A percentile compares a stretch with the other conserved stretches of the same genome.
Evolutionary conservation across 495 filamentous ascomycete species (phyloP).

Genomic region (Margaritispora aquatica): DNA sequence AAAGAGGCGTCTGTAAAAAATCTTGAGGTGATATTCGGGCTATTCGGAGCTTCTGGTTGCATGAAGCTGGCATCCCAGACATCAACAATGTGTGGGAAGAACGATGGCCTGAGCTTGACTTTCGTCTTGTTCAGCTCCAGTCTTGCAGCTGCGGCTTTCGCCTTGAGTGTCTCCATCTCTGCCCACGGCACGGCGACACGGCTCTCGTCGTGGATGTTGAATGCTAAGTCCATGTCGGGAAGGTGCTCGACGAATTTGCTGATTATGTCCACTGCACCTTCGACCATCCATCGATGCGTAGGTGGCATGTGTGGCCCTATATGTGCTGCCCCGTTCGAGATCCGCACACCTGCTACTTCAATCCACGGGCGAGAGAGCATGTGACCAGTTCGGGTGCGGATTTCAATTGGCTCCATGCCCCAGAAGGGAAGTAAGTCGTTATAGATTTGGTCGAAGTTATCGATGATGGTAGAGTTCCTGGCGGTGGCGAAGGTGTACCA

Average conservation of each 20-base stretch:
- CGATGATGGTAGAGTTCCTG: conserved; percentile 54
- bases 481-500: conserved; percentile 64
- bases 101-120: background rate
- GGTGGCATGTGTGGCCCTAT: conserved; percentile 53
- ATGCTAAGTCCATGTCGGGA: conserved; percentile 66
- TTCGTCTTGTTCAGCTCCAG: conserved; percentile 20
- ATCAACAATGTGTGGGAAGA: background rate
- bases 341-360: conserved; percentile 51
- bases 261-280: conserved; percentile 49
- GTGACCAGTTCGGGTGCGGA: conserved; percentile 27
- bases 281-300: conserved; percentile 51
- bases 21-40: conserved; percentile 34
- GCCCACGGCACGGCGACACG: conserved; percentile 61
- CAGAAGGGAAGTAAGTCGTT: conserved; percentile 68
- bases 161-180: conserved; percentile 50
- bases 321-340: conserved; percentile 52
- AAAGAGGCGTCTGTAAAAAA: conserved; percentile 32
- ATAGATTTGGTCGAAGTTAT: conserved; percentile 66
- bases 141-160: conserved; percentile 28
- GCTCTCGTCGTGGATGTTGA: conserved; percentile 67
- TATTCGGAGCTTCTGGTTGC: conserved; percentile 24
- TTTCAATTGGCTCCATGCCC: conserved; percentile 46
- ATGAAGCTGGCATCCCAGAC: conserved; percentile 1
- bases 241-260: conserved; percentile 51
- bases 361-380: conserved; percentile 48